Conservation (phyloP, 176 grass and related monocot genomes). For the Oryza glumipatula region DNA sequence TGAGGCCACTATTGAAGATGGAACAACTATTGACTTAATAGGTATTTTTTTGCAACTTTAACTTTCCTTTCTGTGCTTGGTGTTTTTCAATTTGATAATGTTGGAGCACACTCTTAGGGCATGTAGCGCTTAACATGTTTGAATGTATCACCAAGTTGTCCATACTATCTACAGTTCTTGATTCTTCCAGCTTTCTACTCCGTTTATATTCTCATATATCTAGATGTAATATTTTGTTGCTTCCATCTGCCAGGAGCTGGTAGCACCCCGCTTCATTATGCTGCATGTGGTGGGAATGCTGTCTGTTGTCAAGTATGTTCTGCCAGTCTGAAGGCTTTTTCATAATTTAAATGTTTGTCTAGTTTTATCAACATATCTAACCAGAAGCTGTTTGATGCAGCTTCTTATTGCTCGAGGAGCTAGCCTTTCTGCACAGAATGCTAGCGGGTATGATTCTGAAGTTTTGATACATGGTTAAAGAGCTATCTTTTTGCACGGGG, state of each 20-base stretch:
- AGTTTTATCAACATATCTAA: slow-evolving; percentile 38
- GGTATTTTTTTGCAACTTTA: slow-evolving; percentile 52
- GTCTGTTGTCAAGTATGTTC: slow-evolving; percentile 90
- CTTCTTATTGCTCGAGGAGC: slow-evolving; percentile 89
- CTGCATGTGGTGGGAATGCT: slow-evolving; percentile 92
- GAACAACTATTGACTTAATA: slow-evolving; percentile 87
- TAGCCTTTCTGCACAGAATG: slow-evolving; percentile 58
- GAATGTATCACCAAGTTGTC: neutral
- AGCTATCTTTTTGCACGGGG: neutral
- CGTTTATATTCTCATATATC: neutral
- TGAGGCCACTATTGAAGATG: slow-evolving; percentile 85
- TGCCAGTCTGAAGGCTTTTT: slow-evolving; percentile 6
- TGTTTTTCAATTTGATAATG: slow-evolving; percentile 1
- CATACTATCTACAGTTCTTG: slow-evolving; percentile 1
- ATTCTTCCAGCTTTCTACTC: slow-evolving; percentile 22
- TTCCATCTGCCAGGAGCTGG: slow-evolving; percentile 71
- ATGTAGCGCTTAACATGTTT: slow-evolving; percentile 25
- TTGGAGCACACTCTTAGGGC: neutral
- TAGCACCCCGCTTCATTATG: slow-evolving; percentile 96
- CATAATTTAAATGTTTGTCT: slow-evolving; percentile 19
- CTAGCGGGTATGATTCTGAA: slow-evolving; percentile 62
- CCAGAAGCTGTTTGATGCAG: slow-evolving; percentile 47
- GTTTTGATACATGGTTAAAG: slow-evolving; percentile 14
- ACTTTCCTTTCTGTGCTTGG: neutral
- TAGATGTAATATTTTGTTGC: slow-evolving; percentile 2